Evolutionary conservation across 2,329 filamentous ascomycete species (phyloP).

Genomic region (Claviceps lovelessii): DNA sequence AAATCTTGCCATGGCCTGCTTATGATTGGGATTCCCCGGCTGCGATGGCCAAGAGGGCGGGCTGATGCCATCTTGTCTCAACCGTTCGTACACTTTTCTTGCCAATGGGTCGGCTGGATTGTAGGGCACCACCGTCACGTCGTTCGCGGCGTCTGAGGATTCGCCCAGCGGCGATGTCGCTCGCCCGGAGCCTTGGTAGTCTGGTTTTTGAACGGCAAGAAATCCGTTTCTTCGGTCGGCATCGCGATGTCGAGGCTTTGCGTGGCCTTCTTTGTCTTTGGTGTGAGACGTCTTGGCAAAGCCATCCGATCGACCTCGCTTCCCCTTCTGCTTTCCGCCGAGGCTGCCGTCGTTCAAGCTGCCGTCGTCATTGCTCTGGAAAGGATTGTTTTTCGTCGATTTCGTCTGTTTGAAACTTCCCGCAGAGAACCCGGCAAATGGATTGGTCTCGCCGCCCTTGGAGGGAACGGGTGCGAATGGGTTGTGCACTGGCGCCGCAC

Average conservation of each 20-base stretch:
- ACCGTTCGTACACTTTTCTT: constrained; percentile 34
- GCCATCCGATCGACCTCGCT: constrained; percentile 12
- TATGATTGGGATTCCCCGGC: constrained; percentile 36
- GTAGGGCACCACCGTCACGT: constrained; percentile 3
- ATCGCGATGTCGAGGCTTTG: constrained; percentile 1
- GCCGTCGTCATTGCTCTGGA: constrained; percentile 14
- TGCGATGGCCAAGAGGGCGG: constrained; percentile 42
- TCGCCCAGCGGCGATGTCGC: constrained; percentile 14
- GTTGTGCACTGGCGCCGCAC: constrained; percentile 20
- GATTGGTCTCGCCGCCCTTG: constrained; percentile 1
- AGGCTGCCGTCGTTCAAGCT: constrained; percentile 13
- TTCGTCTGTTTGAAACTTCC: constrained; percentile 16
- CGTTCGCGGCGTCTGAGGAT: constrained; percentile 9
- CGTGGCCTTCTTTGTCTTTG: constrained; percentile 5
- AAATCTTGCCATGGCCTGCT: constrained; percentile 37
- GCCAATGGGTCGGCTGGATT: constrained; percentile 27
- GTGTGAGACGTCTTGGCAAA: constrained; percentile 5
- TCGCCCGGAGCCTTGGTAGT: constrained; percentile 9
- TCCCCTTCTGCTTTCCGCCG: constrained; percentile 9
- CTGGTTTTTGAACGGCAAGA: neutral
- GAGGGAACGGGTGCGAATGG: constrained; percentile 17
- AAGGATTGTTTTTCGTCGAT: constrained; percentile 14
- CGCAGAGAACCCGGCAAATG: constrained; percentile 19
- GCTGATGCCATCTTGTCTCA: constrained; percentile 39
- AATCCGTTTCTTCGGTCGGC: constrained; percentile 3